Percentiles rank a stretch among this genome's conserved stretches.
Conservation (phyloP, 2,329 filamentous ascomycete genomes). For the Fusarium sp. region DNA sequence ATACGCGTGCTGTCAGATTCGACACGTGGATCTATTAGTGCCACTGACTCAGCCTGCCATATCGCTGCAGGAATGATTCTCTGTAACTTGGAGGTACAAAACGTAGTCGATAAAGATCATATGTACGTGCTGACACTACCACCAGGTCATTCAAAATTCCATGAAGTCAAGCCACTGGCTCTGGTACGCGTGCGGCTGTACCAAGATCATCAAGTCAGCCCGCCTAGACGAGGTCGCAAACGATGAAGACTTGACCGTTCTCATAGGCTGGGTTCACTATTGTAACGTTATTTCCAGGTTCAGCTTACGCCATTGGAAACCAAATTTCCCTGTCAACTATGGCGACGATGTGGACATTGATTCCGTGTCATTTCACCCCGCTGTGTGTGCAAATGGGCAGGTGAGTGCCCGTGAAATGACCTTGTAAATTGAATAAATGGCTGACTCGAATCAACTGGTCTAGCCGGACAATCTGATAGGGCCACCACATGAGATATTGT, state of each 20-base stretch:
- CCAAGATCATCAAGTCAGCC: constrained; percentile 31
- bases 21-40: not conserved
- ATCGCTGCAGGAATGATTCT: constrained; percentile 42
- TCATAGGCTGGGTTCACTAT: constrained; percentile 42
- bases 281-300: constrained; percentile 33
- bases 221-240: constrained; percentile 11
- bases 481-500: constrained; percentile 23
- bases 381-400: constrained; percentile 20
- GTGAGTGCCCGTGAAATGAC: not conserved
- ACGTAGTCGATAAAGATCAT: rapidly evolving
- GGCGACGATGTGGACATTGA: not conserved
- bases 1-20: constrained; percentile 25
- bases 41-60: constrained; percentile 29
- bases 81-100: constrained; percentile 31
- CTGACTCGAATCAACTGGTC: not conserved
- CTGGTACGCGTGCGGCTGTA: constrained; percentile 39
- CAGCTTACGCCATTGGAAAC: constrained; percentile 41
- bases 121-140: rapidly evolving
- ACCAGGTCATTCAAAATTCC: constrained; percentile 35
- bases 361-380: constrained; percentile 17
- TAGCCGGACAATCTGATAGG: not conserved
- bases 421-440: rapidly evolving
- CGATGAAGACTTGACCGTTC: constrained; percentile 10
- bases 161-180: constrained; percentile 42
- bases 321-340: not conserved